phyloP scores from a whole-genome alignment of 441 rosid genomes.

The Brassica balearica region DNA sequence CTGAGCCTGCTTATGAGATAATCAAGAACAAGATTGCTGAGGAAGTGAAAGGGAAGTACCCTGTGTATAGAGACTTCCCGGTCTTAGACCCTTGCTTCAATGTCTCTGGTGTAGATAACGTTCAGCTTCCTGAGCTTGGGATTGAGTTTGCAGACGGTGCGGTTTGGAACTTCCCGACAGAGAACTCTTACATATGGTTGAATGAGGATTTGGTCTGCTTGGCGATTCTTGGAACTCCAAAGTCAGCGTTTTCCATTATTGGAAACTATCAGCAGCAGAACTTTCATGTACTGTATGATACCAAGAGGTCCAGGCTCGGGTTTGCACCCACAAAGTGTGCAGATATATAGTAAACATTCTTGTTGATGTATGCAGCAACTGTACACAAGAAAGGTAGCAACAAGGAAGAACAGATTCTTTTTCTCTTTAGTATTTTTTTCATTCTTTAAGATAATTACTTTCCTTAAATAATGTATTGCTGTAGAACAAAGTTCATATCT shows the following conservation, averaged over 20 bases:
- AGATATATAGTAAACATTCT: neutral
- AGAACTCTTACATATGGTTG: slow-evolving; percentile 72
- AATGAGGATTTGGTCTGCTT: slow-evolving; percentile 73
- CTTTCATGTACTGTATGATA: slow-evolving; percentile 87
- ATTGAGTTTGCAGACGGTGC: slow-evolving; percentile 82
- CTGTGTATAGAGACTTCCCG: slow-evolving; percentile 59
- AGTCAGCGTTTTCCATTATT: slow-evolving; percentile 76
- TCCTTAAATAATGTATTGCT: slow-evolving; percentile 12
- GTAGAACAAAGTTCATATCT: slow-evolving; percentile 13
- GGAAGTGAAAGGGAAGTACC: slow-evolving; percentile 65
- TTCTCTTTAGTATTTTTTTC: neutral
- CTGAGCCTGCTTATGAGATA: slow-evolving; percentile 75
- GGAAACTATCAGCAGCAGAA: slow-evolving; percentile 99
- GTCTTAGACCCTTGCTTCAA: slow-evolving; percentile 86
- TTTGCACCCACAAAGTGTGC: slow-evolving; percentile 84
- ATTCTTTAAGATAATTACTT: slow-evolving; percentile 33
- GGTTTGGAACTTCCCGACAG: slow-evolving; percentile 86
- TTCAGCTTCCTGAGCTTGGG: slow-evolving; percentile 74
- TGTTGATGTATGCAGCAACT: slow-evolving; percentile 11
- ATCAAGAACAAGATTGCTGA: slow-evolving; percentile 68
- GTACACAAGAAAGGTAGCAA: slow-evolving; percentile 35
- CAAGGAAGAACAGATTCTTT: slow-evolving; percentile 23
- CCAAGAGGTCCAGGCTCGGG: slow-evolving; percentile 82
- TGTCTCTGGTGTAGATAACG: slow-evolving; percentile 65
- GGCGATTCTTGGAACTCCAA: slow-evolving; percentile 84